Base-by-base conservation (phyloP, 2,329 filamentous ascomycete species). In the Orbilia quercus region DNA sequence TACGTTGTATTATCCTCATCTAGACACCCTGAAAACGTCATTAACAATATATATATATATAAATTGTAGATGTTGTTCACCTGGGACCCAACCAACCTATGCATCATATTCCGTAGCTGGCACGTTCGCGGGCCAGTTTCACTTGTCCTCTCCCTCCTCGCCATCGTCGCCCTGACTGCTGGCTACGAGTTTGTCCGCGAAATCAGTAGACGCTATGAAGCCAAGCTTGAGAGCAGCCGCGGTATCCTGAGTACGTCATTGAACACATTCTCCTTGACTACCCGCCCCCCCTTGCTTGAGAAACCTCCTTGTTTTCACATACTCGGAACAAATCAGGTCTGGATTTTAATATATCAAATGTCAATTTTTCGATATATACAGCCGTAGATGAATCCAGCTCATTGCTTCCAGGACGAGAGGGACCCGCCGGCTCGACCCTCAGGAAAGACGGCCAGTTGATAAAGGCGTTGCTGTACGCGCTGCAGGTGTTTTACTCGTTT, bases 401-500 rank as follows among this genome's bases (percentile, higher is more conserved):
- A 90, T 86, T 87, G 80, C 85, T 90, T 47, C 74, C 76, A 76
- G 76, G 76, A 59, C 74, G 75, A 47, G 60, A 66, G 59, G 64
- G 59, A 23, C 28, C 23, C 47, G 36, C 40, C 50, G 47, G 34
- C 7, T 38, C 36, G 50, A 64, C 55, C 2, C 23, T 48, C 20
- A 86, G 87, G 80, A 86, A 88, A 81, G 87, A 86, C 79, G 89
- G 88, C 57, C 92, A 91, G 81, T 80, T 96, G 74, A 83, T 91
- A 81, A 94, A 96, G 84, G 91, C 91, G 25, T 81, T 86, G 31
- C 83, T 99, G 64, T 99, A 99, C 83, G 94, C 89, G 18, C 82
- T 95, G 57, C 95, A 99, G 84, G 96, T 95, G 77, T 98, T 98
- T 81, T 99, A 99, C 81, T 96, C 93, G 50, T 98, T 99, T 79